These are phyloP conservation scores for Pyrus bretschneideri DNA, from an alignment of 306 rosid species.

Conservation along the genomic window DNA sequence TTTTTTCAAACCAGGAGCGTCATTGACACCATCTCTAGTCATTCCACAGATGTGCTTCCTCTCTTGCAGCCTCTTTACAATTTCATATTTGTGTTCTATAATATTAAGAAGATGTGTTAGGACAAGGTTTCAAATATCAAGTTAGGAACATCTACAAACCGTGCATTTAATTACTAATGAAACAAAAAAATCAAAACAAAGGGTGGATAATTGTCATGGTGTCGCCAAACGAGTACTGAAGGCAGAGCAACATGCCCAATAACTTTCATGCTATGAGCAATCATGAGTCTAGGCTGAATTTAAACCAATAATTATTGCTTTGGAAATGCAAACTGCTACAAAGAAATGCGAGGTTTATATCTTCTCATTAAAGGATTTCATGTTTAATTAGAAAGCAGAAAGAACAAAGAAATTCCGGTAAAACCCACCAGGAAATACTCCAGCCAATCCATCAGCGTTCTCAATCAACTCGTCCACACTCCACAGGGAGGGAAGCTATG, in stretches of 20 bases:
- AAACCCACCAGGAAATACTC: slow-evolving; percentile 87
- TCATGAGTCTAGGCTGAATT: background rate
- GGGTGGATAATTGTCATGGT: background rate
- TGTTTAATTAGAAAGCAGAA: background rate
- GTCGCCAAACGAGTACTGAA: background rate
- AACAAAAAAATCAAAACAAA: background rate
- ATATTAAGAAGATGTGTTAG: slow-evolving; percentile 18
- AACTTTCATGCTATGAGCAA: background rate
- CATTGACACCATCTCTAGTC: slow-evolving; percentile 99
- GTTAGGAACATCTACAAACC: background rate
- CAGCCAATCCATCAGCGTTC: slow-evolving; percentile 97
- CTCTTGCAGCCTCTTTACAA: slow-evolving; percentile 86
- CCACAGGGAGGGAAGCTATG: slow-evolving; percentile 47
- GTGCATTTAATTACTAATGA: background rate
- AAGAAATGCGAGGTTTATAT: background rate
- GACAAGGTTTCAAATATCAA: background rate
- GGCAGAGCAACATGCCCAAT: background rate
- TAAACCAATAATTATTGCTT: background rate
- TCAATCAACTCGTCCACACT: slow-evolving; percentile 88
- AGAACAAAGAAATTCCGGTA: background rate
- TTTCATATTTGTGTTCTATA: slow-evolving; percentile 93
- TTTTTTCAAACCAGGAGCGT: slow-evolving; percentile 81
- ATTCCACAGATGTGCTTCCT: slow-evolving; percentile 96
- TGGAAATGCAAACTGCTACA: background rate
- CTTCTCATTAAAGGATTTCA: background rate